phyloP scores from a whole-genome alignment of 208 protist species.

The Vickermania ingenoplastis region DNA sequence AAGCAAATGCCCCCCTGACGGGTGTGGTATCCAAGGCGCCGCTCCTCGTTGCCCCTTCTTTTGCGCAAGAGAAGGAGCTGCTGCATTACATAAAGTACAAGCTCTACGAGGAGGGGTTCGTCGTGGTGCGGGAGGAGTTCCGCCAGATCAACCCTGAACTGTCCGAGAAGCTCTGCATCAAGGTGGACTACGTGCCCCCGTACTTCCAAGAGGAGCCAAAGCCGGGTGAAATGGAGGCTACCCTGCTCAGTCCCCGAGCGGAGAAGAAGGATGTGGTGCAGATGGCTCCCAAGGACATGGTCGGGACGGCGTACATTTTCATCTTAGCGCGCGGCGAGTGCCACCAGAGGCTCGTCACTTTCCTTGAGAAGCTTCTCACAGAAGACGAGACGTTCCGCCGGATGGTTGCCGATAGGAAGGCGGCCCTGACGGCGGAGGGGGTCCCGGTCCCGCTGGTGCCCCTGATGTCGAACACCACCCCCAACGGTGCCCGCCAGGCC shows the following conservation, averaged over 20 bases:
- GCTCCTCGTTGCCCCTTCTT: conserved; percentile 50
- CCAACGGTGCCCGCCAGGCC: conserved; percentile 25
- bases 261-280: conserved; percentile 3
- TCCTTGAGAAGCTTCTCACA: conserved; percentile 32
- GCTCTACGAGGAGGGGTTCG: conserved; percentile 78
- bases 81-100: conserved; percentile 71
- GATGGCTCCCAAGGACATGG: conserved; percentile 21
- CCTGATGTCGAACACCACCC: conserved; percentile 17
- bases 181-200: conserved; percentile 25
- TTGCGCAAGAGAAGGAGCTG: conserved; percentile 42
- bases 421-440: neutral
- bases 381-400: conserved; percentile 17
- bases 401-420: neutral
- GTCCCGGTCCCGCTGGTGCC: neutral
- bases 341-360: conserved; percentile 33
- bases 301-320: conserved; percentile 63
- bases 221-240: neutral
- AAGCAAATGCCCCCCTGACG: conserved; percentile 24
- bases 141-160: conserved; percentile 72
- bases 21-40: conserved; percentile 55
- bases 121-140: conserved; percentile 70
- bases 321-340: conserved; percentile 65
- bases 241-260: no score
- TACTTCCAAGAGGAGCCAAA: conserved; percentile 15
- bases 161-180: conserved; percentile 40